These are phyloP conservation scores for Termitomyces sp. DNA, from an alignment of 768 basidiomycete genomes.

Conservation along the genomic window DNA sequence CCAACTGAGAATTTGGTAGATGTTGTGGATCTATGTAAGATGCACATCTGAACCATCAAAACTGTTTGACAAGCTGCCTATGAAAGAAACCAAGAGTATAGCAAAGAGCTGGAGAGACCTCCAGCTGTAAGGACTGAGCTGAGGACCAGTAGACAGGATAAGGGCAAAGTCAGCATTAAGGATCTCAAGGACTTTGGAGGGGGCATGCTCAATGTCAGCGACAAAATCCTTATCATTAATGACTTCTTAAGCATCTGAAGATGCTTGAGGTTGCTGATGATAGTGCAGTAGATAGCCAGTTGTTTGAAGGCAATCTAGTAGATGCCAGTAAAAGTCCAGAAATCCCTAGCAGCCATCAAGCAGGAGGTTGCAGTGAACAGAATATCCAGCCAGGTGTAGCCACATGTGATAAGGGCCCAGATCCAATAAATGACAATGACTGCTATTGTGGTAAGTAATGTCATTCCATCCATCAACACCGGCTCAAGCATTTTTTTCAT, in stretches of 20 bases:
- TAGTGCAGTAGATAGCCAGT: too few relatives aligned
- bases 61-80: conserved; percentile 42
- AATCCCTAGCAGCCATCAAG: too few relatives aligned
- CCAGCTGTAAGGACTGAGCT: conserved; percentile 31
- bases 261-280: too few relatives aligned
- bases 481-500: too few relatives aligned
- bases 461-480: too few relatives aligned
- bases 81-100: conserved; percentile 37
- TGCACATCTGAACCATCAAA: conserved; percentile 40
- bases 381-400: too few relatives aligned
- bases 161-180: conserved; percentile 38
- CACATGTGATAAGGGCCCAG: too few relatives aligned
- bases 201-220: neutral
- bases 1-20: neutral
- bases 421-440: too few relatives aligned
- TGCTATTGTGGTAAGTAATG: too few relatives aligned
- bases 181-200: conserved; percentile 21
- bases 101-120: conserved; percentile 37
- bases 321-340: too few relatives aligned
- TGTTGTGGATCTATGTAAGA: neutral
- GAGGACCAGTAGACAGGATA: conserved; percentile 38
- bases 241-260: neutral
- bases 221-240: conserved; percentile 8
- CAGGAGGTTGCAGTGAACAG: too few relatives aligned
- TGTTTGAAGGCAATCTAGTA: too few relatives aligned